A percentile compares a stretch with the other conserved stretches of the same genome.
Conservation (phyloP, 179 eudicot genomes). For the Silene coronaria region DNA sequence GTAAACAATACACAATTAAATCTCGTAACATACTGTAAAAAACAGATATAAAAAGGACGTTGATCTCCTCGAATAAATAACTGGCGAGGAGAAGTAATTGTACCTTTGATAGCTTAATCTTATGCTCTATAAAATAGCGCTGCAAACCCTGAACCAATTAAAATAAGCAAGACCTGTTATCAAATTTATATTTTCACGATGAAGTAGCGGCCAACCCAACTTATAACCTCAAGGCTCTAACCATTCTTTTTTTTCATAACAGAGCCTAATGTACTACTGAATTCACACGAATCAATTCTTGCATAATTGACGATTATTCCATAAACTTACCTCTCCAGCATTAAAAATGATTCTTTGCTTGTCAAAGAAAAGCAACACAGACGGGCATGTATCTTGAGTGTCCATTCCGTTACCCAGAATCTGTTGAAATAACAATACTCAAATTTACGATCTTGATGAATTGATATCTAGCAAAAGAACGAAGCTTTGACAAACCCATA, state of each 20-base stretch:
- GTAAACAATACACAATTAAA: constrained; percentile 24
- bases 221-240: too few relatives aligned
- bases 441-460: background rate
- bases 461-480: constrained; percentile 5
- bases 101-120: constrained; percentile 91
- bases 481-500: too few relatives aligned
- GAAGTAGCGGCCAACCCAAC: background rate
- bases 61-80: too few relatives aligned
- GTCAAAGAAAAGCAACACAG: constrained; percentile 88
- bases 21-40: background rate
- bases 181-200: background rate
- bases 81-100: too few relatives aligned
- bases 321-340: constrained; percentile 98
- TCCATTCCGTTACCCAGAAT: constrained; percentile 95
- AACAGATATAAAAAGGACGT: too few relatives aligned
- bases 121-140: constrained; percentile 85
- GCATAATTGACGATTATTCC: constrained; percentile 6
- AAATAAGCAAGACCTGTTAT: constrained; percentile 2
- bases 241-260: too few relatives aligned
- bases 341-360: constrained; percentile 85
- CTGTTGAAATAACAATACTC: too few relatives aligned
- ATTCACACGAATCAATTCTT: too few relatives aligned
- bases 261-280: too few relatives aligned
- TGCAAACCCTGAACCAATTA: constrained; percentile 72
- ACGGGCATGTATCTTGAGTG: constrained; percentile 89